These are phyloP conservation scores for Pseudonectria foliicola DNA, from an alignment of 2,329 filamentous ascomycete genomes.

Conservation along the genomic window DNA sequence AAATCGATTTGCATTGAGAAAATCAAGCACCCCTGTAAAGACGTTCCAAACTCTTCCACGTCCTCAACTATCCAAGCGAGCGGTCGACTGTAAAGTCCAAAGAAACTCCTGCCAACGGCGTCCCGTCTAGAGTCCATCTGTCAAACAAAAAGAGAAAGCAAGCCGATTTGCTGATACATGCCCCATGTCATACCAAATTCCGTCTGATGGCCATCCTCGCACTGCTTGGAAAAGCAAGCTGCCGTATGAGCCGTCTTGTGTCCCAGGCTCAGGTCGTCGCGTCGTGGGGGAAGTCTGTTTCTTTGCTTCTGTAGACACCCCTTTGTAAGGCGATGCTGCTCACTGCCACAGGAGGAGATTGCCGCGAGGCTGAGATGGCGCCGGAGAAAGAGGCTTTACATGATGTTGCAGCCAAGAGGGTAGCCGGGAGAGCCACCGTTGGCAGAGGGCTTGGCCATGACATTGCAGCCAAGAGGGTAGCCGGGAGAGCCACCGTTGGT, in stretches of 20 bases:
- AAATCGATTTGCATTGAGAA: conserved; percentile 16
- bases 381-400: conserved; percentile 23
- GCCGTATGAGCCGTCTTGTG: too few species aligned
- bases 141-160: too few species aligned
- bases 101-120: too few species aligned
- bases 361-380: conserved; percentile 1
- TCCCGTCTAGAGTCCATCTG: too few species aligned
- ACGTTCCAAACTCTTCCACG: too few species aligned
- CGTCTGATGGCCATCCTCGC: not conserved
- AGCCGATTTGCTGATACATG: not conserved
- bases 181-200: not conserved
- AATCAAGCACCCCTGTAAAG: conserved; percentile 1
- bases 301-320: too few species aligned
- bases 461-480: conserved; percentile 20
- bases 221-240: not conserved
- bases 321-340: too few species aligned
- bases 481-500: conserved; percentile 12
- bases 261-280: not conserved
- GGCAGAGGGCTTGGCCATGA: conserved; percentile 23
- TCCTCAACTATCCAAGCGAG: too few species aligned
- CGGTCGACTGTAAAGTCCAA: too few species aligned
- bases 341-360: conserved; percentile 2
- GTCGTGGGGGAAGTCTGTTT: not conserved
- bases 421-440: conserved; percentile 15
- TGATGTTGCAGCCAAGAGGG: conserved; percentile 26